phyloP scores from a whole-genome alignment of 1,139 yeast species.

The Pichia sp. region DNA sequence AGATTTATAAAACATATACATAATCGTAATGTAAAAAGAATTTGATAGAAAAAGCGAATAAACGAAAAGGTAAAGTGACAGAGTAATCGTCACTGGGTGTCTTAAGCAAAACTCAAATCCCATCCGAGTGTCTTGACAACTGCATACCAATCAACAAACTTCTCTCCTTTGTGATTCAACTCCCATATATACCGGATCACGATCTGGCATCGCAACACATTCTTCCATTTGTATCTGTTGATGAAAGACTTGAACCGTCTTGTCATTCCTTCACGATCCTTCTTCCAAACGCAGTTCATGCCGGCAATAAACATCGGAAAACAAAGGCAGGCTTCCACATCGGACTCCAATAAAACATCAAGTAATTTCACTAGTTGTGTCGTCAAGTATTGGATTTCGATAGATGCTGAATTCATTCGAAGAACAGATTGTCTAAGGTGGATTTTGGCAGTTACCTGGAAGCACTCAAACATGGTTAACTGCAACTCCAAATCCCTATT shows the following conservation, averaged over 20 bases:
- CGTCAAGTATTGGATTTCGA: constrained; percentile 60
- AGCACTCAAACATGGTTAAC: constrained; percentile 65
- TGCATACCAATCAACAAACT: constrained; percentile 62
- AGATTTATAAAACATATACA: too few relatives aligned
- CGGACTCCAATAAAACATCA: constrained; percentile 59
- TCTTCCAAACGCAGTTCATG: constrained; percentile 52
- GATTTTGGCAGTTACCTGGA: constrained; percentile 65
- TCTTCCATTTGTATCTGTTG: constrained; percentile 62
- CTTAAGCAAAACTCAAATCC: constrained; percentile 71
- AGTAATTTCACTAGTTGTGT: constrained; percentile 53
- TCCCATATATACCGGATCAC: constrained; percentile 60
- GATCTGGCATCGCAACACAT: constrained; percentile 54
- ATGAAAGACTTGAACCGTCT: constrained; percentile 53
- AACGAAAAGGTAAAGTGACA: background rate
- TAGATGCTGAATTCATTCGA: constrained; percentile 55
- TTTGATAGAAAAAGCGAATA: background rate
- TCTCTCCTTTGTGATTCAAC: constrained; percentile 42
- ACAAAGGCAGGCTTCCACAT: constrained; percentile 66
- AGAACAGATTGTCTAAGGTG: constrained; percentile 63
- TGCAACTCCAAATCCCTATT: constrained; percentile 61
- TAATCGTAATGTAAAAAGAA: too few relatives aligned
- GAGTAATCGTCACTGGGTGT: too few relatives aligned
- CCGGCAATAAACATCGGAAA: constrained; percentile 80
- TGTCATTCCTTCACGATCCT: constrained; percentile 49
- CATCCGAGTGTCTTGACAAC: constrained; percentile 65